Evolutionary conservation across 106 monocot species (phyloP), one percentile per base, ranked within the genome.

Genomic region (Hemerocallis citrina): DNA sequence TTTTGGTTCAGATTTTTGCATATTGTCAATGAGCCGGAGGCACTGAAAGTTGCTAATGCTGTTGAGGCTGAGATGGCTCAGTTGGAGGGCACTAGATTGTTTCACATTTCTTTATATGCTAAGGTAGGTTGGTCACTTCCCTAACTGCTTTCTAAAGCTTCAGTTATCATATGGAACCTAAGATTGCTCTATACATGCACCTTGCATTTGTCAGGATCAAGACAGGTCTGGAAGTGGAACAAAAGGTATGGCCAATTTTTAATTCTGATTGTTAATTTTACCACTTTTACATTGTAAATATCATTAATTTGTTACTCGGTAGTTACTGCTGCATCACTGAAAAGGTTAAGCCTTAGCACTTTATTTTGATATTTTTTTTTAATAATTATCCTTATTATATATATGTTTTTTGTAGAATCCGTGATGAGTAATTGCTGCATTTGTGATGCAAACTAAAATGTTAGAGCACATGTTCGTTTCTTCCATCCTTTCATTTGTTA

Each of bases 41-140:
- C 66, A 24, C 30, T 74, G 52, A 74, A 77, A 61, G 55, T 37
- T 28, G 67, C 68, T 39, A 72, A 47, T 65, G 65, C 63, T 62
- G 77, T 89, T 56, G 59, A 62, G 59, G 61, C 63, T 66, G 88
- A 89, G 57, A 80, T 83, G 31, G 68, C 74, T 58, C 88, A 84
- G 57, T 69, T 89, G 55, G 80, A 84, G 62, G 80, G 84, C 55
- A 84, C 88, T 42, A 80, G 56, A 70, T 77, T 55, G 31, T 89
- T 89, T 74, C 80, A 89, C 55, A 70, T 84, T 52, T 31, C 77
- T 42, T 47, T 80, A 16, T 77, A 89, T 80, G 57, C 74, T 49
- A 89, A 84, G 83, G 88, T 89, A 75, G 30, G 27, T 52, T 52
- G 13, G 20, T 44, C 32, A 16, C 22, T 25, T 28, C 52, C 46